A percentile compares a stretch with the other conserved stretches of the same genome.
Conservation (phyloP, 75 land plant genomes). For the Pseudotsuga menziesii region DNA sequence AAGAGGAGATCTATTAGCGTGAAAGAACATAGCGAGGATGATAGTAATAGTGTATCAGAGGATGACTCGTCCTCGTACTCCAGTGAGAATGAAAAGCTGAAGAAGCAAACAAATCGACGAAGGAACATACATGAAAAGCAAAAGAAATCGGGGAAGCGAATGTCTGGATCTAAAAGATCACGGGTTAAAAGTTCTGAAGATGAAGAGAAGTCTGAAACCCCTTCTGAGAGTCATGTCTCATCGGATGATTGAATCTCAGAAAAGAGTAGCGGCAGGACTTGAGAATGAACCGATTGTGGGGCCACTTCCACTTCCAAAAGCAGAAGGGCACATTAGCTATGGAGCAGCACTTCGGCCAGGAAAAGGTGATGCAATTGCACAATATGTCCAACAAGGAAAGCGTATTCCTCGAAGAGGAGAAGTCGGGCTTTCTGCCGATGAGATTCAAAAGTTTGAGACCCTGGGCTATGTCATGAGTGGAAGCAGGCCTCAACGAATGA, state of each 20-base stretch:
- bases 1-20: neutral
- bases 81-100: too few relatives aligned
- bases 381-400: constrained; percentile 99
- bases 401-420: constrained; percentile 99
- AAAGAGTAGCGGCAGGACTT: constrained; percentile 48
- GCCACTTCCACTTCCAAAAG: constrained; percentile 83
- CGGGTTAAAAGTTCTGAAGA: too few relatives aligned
- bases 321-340: constrained; percentile 99
- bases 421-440: constrained; percentile 97
- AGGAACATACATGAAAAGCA: too few relatives aligned
- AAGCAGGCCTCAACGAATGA: constrained; percentile 98
- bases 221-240: too few relatives aligned
- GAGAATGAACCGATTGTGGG: constrained; percentile 86
- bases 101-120: too few relatives aligned
- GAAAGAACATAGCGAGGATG: too few relatives aligned
- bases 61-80: too few relatives aligned
- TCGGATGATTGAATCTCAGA: constrained; percentile 57
- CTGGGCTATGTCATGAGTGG: constrained; percentile 99
- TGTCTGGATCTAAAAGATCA: too few relatives aligned
- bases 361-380: constrained; percentile 99
- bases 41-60: constrained; percentile 6
- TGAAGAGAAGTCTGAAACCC: too few relatives aligned
- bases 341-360: constrained; percentile 99
- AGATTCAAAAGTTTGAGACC: constrained; percentile 88
- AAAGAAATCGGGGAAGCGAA: too few relatives aligned